Percentiles rank a stretch among this genome's conserved stretches.
These are phyloP conservation scores for Eucalyptus curtisii DNA, from an alignment of 345 rosid species.

Conservation along the genomic window DNA sequence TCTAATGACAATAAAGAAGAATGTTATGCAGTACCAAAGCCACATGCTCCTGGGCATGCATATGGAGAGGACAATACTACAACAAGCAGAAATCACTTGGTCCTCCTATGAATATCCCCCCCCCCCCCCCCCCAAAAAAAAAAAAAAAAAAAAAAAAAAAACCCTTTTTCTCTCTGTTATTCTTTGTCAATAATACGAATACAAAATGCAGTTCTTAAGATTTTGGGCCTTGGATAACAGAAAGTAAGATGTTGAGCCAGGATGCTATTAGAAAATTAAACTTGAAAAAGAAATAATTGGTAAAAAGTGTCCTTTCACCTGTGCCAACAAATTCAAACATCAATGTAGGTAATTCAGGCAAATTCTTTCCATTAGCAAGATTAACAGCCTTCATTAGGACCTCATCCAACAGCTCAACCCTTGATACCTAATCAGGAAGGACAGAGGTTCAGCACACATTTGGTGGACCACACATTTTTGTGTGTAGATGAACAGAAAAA, in stretches of 20 bases:
- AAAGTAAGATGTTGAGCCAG: background rate
- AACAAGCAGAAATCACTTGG: background rate
- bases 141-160: too few species aligned
- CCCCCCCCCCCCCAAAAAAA: too few species aligned
- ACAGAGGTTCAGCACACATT: background rate
- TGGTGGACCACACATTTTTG: background rate
- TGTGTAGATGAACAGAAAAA: background rate
- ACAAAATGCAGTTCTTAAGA: background rate
- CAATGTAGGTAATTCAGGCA: slow-evolving; percentile 75
- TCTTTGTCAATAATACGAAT: background rate
- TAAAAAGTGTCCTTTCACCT: slow-evolving; percentile 12
- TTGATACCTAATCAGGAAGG: slow-evolving; percentile 48
- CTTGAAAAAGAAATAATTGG: background rate
- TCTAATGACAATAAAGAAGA: background rate
- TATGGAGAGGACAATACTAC: background rate
- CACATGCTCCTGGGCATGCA: background rate
- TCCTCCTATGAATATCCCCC: background rate
- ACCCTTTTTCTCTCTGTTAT: background rate
- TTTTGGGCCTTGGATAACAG: background rate
- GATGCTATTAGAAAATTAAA: background rate
- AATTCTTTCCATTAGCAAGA: slow-evolving; percentile 73
- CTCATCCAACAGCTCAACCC: slow-evolving; percentile 88
- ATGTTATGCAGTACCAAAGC: background rate
- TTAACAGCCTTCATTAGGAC: slow-evolving; percentile 79
- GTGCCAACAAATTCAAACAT: slow-evolving; percentile 96